Conservation (phyloP, 2,329 filamentous ascomycete species). For the Monosporascus sp. region DNA sequence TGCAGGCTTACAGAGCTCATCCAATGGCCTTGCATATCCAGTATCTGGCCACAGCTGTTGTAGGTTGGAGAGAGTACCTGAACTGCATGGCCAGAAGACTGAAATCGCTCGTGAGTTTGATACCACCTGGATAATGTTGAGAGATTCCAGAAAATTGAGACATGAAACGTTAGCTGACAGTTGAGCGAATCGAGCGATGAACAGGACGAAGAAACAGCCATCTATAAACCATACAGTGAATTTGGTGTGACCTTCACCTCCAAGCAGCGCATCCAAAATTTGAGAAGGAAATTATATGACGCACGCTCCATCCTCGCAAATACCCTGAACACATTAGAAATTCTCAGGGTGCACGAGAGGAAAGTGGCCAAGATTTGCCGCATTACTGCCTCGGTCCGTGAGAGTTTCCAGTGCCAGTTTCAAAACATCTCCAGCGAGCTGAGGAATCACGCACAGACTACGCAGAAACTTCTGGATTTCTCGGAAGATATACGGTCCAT, state of each 20-base stretch:
- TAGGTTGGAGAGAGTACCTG: conserved; percentile 10
- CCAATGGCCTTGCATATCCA: conserved; percentile 6
- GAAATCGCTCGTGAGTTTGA: not conserved
- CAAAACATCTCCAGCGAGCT: conserved; percentile 2
- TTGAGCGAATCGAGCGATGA: too few species aligned
- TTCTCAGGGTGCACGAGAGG: not conserved
- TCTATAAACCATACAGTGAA: conserved; percentile 3
- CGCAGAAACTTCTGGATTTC: conserved; percentile 3
- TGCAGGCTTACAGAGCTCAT: not conserved
- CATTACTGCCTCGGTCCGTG: too few species aligned
- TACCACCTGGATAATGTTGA: not conserved
- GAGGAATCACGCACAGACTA: conserved; percentile 3
- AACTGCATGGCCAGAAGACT: conserved; percentile 3
- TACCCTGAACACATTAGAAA: not conserved
- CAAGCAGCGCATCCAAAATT: conserved; percentile 4
- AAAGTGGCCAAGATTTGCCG: too few species aligned
- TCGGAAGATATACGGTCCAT: conserved; percentile 7
- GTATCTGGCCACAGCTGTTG: conserved; percentile 2
- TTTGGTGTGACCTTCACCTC: conserved; percentile 3
- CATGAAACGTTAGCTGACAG: not conserved
- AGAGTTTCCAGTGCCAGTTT: not conserved
- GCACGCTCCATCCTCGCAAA: conserved; percentile 2
- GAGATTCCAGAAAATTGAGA: not conserved
- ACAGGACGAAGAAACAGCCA: conserved; percentile 4
- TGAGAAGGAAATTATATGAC: conserved; percentile 2